Evolutionary conservation across 192 early-diverging fungal species (phyloP), one percentile per base, ranked within the genome.

Genomic region (Coemansia sp.): DNA sequence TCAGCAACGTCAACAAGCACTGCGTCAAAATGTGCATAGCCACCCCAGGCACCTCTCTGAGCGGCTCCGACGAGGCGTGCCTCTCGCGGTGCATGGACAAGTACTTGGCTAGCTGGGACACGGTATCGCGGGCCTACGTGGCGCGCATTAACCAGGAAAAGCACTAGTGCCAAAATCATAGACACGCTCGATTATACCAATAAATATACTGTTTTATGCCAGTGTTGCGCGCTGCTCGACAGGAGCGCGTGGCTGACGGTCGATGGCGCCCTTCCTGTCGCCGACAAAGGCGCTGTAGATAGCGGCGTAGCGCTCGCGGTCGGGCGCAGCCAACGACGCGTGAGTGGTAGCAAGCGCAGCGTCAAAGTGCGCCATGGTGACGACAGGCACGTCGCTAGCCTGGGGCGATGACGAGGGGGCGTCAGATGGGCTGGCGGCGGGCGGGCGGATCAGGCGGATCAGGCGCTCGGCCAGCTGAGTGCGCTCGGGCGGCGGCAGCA

Each of bases 51-150:
- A 31, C 84, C 32, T 80, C 75, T 30, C 74, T 95, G 30, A 81
- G 79, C 45, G 78, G 70, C 40, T 65, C 80, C 30, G 92, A 94
- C 56, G 78, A 90, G 67, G 87, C 78, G 18, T 89, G 87, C 61
- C 53, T 93, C 27, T 78, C 82, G 6, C 85, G 87, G 72, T 95
- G 93, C 78, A 84, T 87, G 77, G 86, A 92, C 68, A 84, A 87
- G 55, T 95, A 90, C 78, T 85, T 93, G 82, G 88, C 90, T 30
- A 82, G 87, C 45, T 95, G 91, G 89, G 90, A 92, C 65, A 66
- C 85, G 11, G 83, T 90, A 10, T 87, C 90, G 26, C 81, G 84
- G 30, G 71, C 87, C 7, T 94, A 92, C 30, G 74, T 92, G 17
- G 72, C 68, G 47, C 79, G 88, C 32, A 77, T 90, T 18, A 89